A percentile compares a stretch with the other conserved stretches of the same genome.
Conservation (phyloP, 2,329 filamentous ascomycete species). For the Sclerotinia subarctica region DNA sequence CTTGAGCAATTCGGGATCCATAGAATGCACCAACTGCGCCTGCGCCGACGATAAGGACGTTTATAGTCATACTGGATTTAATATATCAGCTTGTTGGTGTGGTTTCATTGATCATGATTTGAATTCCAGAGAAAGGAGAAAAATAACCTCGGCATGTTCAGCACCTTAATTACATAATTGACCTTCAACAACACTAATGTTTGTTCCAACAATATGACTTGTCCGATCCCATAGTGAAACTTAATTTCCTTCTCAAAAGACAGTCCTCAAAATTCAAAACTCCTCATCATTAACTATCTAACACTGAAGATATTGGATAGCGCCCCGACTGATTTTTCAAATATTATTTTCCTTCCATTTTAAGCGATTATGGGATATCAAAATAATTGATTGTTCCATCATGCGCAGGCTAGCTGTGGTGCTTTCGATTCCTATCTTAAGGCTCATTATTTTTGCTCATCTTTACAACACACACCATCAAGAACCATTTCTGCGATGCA, state of each 20-base stretch:
- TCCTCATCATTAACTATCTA: no score
- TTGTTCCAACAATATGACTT: no score
- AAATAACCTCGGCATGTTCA: neutral
- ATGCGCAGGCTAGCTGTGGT: no score
- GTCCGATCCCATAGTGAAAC: no score
- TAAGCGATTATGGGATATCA: no score
- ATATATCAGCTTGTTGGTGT: neutral
- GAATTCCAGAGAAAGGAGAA: neutral
- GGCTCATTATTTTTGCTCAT: neutral
- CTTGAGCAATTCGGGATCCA: conserved; percentile 62
- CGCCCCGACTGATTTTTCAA: no score
- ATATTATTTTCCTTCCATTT: no score
- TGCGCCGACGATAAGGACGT: conserved; percentile 62
- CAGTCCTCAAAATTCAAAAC: no score
- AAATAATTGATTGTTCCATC: no score
- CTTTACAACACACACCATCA: neutral
- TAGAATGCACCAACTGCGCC: conserved; percentile 73
- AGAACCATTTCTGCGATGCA: neutral
- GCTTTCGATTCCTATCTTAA: no score
- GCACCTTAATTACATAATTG: neutral
- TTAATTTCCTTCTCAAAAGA: no score
- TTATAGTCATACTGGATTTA: conserved; percentile 32
- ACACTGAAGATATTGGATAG: no score
- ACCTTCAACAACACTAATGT: neutral
- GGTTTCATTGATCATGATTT: neutral